Conservation (phyloP, 108 stramenopile species). For the Pinguiococcus pyrenoidosus region DNA sequence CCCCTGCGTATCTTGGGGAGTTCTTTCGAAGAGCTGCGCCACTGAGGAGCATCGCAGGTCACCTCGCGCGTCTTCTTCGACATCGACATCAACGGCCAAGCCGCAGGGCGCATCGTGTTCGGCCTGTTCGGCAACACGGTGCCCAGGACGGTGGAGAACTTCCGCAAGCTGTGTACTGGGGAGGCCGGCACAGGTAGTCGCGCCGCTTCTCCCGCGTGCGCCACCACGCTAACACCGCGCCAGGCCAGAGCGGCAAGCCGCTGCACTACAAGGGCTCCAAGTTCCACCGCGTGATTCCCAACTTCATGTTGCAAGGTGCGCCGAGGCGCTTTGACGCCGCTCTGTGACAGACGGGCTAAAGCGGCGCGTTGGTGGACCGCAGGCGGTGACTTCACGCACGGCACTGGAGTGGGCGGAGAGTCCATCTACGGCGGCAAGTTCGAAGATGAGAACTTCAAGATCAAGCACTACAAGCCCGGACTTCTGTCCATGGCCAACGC, state of each 20-base stretch:
- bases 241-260: background rate
- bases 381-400: slow-evolving; percentile 72
- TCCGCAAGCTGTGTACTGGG: slow-evolving; percentile 79
- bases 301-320: slow-evolving; percentile 70
- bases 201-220: background rate
- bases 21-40: too few relatives aligned
- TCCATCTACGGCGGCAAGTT: slow-evolving; percentile 67
- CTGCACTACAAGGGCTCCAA: slow-evolving; percentile 56
- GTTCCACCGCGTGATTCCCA: slow-evolving; percentile 87
- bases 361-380: too few relatives aligned
- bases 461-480: slow-evolving; percentile 71
- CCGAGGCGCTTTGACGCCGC: background rate
- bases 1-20: too few relatives aligned
- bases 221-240: background rate
- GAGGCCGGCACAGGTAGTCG: slow-evolving; percentile 65
- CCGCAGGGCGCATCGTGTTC: slow-evolving; percentile 57
- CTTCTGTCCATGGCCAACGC: slow-evolving; percentile 92
- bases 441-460: slow-evolving; percentile 75
- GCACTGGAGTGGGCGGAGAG: slow-evolving; percentile 79
- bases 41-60: slow-evolving; percentile 31
- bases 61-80: slow-evolving; percentile 81
- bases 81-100: slow-evolving; percentile 52
- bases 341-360: background rate
- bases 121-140: slow-evolving; percentile 79
- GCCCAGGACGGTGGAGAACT: slow-evolving; percentile 83